A percentile compares a stretch with the other conserved stretches of the same genome.
Conservation (phyloP, 371 early-diverging fungal species). For the Mucor irregularis region DNA sequence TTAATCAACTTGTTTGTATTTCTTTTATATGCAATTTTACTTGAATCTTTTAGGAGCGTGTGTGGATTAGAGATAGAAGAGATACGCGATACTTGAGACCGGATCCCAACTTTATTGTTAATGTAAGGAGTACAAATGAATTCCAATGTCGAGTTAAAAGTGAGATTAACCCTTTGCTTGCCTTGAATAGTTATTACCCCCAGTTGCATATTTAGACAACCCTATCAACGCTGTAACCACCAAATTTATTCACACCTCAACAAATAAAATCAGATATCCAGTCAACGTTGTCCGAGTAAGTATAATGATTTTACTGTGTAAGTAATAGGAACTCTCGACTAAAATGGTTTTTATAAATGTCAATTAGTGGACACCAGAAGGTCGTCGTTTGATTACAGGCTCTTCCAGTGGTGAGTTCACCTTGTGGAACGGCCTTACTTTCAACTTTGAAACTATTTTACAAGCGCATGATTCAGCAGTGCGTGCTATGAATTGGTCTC, state of each 20-base stretch:
- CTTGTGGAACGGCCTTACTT: slow-evolving; percentile 98
- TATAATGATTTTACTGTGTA: neutral
- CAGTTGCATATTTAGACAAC: slow-evolving; percentile 78
- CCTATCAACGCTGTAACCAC: slow-evolving; percentile 86
- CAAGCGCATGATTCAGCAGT: slow-evolving; percentile 98
- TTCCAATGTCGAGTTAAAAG: no score
- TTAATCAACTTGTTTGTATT: slow-evolving; percentile 2
- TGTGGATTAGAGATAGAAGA: slow-evolving; percentile 65
- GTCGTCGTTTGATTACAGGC: slow-evolving; percentile 96
- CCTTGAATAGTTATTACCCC: slow-evolving; percentile 65
- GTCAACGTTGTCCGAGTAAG: slow-evolving; percentile 92
- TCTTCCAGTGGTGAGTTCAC: slow-evolving; percentile 99
- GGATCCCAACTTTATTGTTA: slow-evolving; percentile 84
- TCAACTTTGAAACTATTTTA: slow-evolving; percentile 99
- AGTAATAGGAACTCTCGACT: neutral
- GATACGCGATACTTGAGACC: slow-evolving; percentile 73
- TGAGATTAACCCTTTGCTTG: no score
- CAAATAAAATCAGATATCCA: slow-evolving; percentile 96
- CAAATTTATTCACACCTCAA: slow-evolving; percentile 95
- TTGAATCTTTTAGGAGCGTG: slow-evolving; percentile 43
- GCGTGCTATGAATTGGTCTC: slow-evolving; percentile 98
- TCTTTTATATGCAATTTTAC: slow-evolving; percentile 2
- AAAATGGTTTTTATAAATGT: no score
- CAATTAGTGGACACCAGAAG: slow-evolving; percentile 97
- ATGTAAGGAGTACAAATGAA: no score